These are phyloP conservation scores for Moesziomyces parantarcticus DNA, from an alignment of 1,284 basidiomycete species.

Conservation along the genomic window DNA sequence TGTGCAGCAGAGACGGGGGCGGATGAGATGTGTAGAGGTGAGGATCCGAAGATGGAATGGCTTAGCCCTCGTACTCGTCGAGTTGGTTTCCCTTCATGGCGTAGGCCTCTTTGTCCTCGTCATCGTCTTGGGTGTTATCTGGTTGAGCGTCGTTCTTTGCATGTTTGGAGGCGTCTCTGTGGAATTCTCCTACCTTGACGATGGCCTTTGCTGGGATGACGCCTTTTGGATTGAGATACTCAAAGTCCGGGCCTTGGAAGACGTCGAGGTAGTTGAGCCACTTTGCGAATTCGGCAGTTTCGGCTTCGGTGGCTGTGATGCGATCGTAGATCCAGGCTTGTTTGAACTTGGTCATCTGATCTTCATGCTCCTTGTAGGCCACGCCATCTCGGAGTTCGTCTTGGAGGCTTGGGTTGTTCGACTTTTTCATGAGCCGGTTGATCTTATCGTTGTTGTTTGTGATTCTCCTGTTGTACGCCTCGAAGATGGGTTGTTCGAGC, in stretches of 20 bases:
- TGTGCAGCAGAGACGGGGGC: not conserved
- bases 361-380: slow-evolving; percentile 33
- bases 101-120: slow-evolving; percentile 69
- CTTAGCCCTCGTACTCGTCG: slow-evolving; percentile 66
- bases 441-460: slow-evolving; percentile 57
- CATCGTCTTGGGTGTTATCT: slow-evolving; percentile 62
- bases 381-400: slow-evolving; percentile 51
- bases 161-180: slow-evolving; percentile 77
- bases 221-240: slow-evolving; percentile 68
- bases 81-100: slow-evolving; percentile 75
- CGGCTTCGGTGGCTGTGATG: slow-evolving; percentile 78
- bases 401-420: not conserved
- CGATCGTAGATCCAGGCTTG: slow-evolving; percentile 63
- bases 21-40: not conserved
- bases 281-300: slow-evolving; percentile 73
- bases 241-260: slow-evolving; percentile 62
- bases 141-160: slow-evolving; percentile 70
- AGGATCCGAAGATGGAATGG: not conserved
- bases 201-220: slow-evolving; percentile 66
- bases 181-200: slow-evolving; percentile 71
- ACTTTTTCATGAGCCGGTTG: slow-evolving; percentile 68
- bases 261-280: slow-evolving; percentile 68
- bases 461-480: slow-evolving; percentile 78
- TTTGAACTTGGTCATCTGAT: slow-evolving; percentile 61
- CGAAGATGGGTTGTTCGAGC: slow-evolving; percentile 90